Evolutionary conservation across 2,329 filamentous ascomycete genomes (phyloP).

Genomic region (Shiraia sp.): DNA sequence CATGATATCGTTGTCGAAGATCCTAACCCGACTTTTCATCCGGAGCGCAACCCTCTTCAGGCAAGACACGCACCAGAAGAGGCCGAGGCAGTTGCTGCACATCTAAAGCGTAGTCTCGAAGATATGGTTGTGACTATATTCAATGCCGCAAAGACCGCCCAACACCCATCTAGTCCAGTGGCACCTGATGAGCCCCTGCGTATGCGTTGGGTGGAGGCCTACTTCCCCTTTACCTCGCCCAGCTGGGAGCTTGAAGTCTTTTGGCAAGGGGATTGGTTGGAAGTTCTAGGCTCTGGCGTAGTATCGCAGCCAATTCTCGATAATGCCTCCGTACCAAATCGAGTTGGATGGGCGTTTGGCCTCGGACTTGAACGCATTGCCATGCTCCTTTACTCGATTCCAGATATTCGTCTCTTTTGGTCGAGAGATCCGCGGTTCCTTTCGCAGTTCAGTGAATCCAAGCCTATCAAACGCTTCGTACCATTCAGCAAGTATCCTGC

Average conservation of each 20-base stretch:
- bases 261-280: slow-evolving; percentile 93
- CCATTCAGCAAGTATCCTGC: slow-evolving; percentile 91
- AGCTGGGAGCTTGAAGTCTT: slow-evolving; percentile 96
- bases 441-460: slow-evolving; percentile 68
- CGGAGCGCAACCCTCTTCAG: slow-evolving; percentile 83
- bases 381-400: slow-evolving; percentile 95
- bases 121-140: slow-evolving; percentile 90
- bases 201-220: slow-evolving; percentile 94
- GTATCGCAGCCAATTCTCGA: slow-evolving; percentile 80
- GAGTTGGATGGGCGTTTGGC: slow-evolving; percentile 94
- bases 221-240: slow-evolving; percentile 95
- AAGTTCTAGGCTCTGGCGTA: slow-evolving; percentile 91
- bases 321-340: slow-evolving; percentile 73
- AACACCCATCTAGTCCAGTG: slow-evolving; percentile 45
- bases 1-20: slow-evolving; percentile 82
- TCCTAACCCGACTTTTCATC: slow-evolving; percentile 75
- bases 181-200: slow-evolving; percentile 67
- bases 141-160: slow-evolving; percentile 68
- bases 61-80: slow-evolving; percentile 73
- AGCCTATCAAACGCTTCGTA: slow-evolving; percentile 66
- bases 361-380: slow-evolving; percentile 92
- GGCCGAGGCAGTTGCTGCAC: slow-evolving; percentile 78
- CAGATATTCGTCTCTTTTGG: slow-evolving; percentile 97
- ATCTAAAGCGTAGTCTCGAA: slow-evolving; percentile 88
- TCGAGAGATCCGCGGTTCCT: slow-evolving; percentile 82